phyloP scores from a whole-genome alignment of 257 asterid species.

The Cynanchum wilfordii region DNA sequence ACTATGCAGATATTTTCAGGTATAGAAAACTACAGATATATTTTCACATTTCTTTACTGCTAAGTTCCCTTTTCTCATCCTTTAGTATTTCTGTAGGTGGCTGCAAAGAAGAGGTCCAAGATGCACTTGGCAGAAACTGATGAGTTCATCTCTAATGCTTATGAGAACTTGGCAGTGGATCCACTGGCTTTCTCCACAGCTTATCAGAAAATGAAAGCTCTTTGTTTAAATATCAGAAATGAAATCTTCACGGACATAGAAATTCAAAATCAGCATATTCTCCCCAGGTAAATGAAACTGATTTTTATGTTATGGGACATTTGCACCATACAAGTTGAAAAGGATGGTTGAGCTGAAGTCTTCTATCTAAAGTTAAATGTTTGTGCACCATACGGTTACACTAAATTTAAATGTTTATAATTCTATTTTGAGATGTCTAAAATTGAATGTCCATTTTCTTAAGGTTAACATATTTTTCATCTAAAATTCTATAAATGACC shows the following conservation, averaged over 20 bases:
- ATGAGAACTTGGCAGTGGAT: slow-evolving; percentile 58
- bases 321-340: background rate
- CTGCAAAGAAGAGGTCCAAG: slow-evolving; percentile 82
- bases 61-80: slow-evolving; percentile 7
- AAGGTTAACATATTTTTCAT: background rate
- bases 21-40: slow-evolving; percentile 8
- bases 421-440: background rate
- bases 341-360: background rate
- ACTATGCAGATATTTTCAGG: slow-evolving; percentile 91
- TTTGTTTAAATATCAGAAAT: slow-evolving; percentile 53
- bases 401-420: background rate
- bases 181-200: slow-evolving; percentile 73
- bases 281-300: slow-evolving; percentile 55
- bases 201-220: slow-evolving; percentile 66
- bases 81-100: slow-evolving; percentile 44
- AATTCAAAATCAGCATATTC: slow-evolving; percentile 69
- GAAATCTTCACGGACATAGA: slow-evolving; percentile 82
- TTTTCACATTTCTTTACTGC: background rate
- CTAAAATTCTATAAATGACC: background rate
- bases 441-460: background rate
- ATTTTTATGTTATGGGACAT: background rate
- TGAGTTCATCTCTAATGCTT: slow-evolving; percentile 62
- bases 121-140: slow-evolving; percentile 82
- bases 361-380: background rate
- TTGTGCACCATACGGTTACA: no score